Evolutionary conservation across 495 filamentous ascomycete species (phyloP), one percentile per base, ranked within the genome.

Genomic region (Penicillium riverlandense): DNA sequence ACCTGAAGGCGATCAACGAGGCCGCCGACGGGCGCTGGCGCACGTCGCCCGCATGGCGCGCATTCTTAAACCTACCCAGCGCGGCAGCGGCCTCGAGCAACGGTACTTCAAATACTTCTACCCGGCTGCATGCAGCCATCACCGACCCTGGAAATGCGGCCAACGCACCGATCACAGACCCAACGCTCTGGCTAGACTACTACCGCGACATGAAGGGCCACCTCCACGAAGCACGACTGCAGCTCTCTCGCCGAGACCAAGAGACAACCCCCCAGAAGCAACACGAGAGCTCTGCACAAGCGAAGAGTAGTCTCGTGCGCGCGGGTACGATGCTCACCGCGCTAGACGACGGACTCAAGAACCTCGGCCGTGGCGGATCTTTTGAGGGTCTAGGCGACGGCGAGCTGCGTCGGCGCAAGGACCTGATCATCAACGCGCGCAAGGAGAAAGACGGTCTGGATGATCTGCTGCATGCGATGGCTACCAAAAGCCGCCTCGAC

Each of bases 361-460:
- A 69, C 39, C 49, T 76, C 1, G 52, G 58, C 35, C 40, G 45
- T 11, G 44, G 45, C 4, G 49, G 48, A 9, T 8, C 37, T 11
- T 38, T 50, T 2, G 41, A 51, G 1, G 71, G 67, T 41, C 59
- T 96, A 1, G 87, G 88, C 1, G 86, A 92, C 0, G 92, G 92
- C n/a, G 92, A 98, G 70, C 58, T 95, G 6, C 75, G 90, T 15
- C 68, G 94, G 27, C 66, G 92, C 43, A 79, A 77, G 43, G 94
- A 97, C 64, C 62, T 96, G 41, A 62, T 99, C 7, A 75, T 79
- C 3, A 80, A 80, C 35, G 87, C 87, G 29, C 72, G 79, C 59
- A 86, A 87, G 58, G 92, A 97, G 66, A 79, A 80, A 43, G 90
- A 96, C 45, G 88, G 86, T 7, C 56, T 97, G 53, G 92, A 97